These are phyloP conservation scores for Colletotrichum sp. DNA, from an alignment of 2,329 filamentous ascomycete species.

Conservation along the genomic window DNA sequence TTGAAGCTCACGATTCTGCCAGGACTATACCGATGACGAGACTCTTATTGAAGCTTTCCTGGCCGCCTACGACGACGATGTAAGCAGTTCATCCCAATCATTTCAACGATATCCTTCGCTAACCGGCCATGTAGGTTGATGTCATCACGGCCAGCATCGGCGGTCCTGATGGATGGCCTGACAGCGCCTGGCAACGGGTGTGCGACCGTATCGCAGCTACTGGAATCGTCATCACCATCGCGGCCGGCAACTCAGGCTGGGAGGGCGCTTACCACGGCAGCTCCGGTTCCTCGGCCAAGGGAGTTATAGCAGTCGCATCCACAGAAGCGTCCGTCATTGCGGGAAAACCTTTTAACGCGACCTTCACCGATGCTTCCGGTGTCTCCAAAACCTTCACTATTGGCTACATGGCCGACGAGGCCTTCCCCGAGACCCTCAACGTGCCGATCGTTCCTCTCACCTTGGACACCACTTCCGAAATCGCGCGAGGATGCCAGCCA, in stretches of 20 bases:
- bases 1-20: neutral
- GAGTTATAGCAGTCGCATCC: conserved; percentile 48
- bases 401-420: conserved; percentile 6
- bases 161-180: conserved; percentile 20
- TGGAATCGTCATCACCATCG: conserved; percentile 44
- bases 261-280: conserved; percentile 45
- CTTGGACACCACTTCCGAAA: conserved; percentile 1
- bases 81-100: neutral
- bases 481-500: conserved; percentile 28
- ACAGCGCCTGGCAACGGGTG: conserved; percentile 34
- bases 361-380: neutral
- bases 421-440: conserved; percentile 13
- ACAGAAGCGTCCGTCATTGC: conserved; percentile 29
- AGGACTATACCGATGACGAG: conserved; percentile 14
- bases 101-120: neutral
- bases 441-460: conserved; percentile 29
- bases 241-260: conserved; percentile 49
- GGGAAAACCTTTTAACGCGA: neutral
- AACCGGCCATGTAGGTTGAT: conserved; percentile 10
- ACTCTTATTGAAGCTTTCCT: conserved; percentile 18
- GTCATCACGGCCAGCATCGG: conserved; percentile 31
- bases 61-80: conserved; percentile 1
- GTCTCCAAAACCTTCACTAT: neutral
- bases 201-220: conserved; percentile 38
- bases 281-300: conserved; percentile 44